phyloP scores from a whole-genome alignment of 768 basidiomycete species.

The Termitomyces sp. region DNA sequence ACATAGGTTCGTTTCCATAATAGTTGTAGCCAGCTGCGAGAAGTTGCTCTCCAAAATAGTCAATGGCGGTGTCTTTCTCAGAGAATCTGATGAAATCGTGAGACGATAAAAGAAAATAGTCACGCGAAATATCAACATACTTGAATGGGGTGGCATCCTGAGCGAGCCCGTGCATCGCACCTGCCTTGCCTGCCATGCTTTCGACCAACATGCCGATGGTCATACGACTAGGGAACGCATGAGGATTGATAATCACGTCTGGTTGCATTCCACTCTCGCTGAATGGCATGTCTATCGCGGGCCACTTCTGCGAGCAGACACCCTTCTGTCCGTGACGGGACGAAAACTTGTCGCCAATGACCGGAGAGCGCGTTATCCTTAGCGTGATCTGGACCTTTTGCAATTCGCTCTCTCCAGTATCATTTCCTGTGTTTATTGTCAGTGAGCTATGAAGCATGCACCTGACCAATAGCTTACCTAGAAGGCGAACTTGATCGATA shows the following conservation, averaged over 20 bases:
- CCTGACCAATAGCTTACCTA: conserved; percentile 49
- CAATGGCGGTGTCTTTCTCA: conserved; percentile 94
- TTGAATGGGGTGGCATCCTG: conserved; percentile 99
- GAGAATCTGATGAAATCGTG: conserved; percentile 58
- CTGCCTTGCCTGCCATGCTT: conserved; percentile 99
- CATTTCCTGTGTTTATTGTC: conserved; percentile 50
- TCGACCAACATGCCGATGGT: conserved; percentile 99
- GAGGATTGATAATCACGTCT: conserved; percentile 98
- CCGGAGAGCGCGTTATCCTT: conserved; percentile 89
- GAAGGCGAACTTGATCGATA: conserved; percentile 85
- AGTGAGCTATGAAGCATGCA: neutral
- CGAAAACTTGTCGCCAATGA: conserved; percentile 99
- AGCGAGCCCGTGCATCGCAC: conserved; percentile 96
- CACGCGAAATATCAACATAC: conserved; percentile 37
- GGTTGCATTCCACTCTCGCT: conserved; percentile 98
- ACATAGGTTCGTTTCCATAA: conserved; percentile 99
- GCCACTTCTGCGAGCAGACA: conserved; percentile 99
- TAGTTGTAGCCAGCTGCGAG: conserved; percentile 95
- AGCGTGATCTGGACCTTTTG: conserved; percentile 93
- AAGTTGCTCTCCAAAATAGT: conserved; percentile 96
- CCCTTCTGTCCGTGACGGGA: conserved; percentile 99
- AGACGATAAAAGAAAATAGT: conserved; percentile 9
- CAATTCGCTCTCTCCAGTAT: conserved; percentile 80
- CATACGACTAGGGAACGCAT: conserved; percentile 99
- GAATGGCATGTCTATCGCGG: conserved; percentile 97